Base-by-base conservation (phyloP, 2,329 filamentous ascomycete genomes). In the Paraphaeosphaeria sporulosa region DNA sequence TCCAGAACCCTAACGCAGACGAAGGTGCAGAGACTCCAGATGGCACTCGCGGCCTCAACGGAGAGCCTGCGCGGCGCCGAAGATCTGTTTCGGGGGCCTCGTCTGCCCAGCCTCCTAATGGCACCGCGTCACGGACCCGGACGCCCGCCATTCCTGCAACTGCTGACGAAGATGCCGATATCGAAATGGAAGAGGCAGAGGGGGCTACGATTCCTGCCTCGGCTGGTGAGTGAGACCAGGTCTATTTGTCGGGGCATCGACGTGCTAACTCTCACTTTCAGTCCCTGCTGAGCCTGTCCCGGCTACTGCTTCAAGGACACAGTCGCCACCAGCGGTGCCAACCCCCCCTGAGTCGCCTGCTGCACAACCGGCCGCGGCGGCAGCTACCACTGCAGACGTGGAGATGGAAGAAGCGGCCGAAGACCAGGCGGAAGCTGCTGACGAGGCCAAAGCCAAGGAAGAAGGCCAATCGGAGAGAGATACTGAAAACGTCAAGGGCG, bases 1-100 rank as follows among this genome's bases (percentile, higher is more conserved):
- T 85, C 70, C 81, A 83, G 55, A 88, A 89, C 63, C 79, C 86
- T 1, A 80, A 87, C 54, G 75, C 76, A 19, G 72, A 74, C 17
- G 74, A 77, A 17, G 71, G 61, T 10, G 66, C 67, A 15, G 70
- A 68, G 15, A 66, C 63, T 43, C 67, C 71, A 12, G 67, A 72
- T 34, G 71, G 63, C 25, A 40, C 70, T 25, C 70, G 73, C 25
- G 71, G 67, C 25, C 55, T 70, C 17, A 75, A 77, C 58, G 75
- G 74, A 38, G 74, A 77, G 72, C 53, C 71, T 63, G 13, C 52
- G 66, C 25, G 72, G 64, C 23, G 74, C 69, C 7, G 64, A 69
- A 25, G 74, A 74, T 55, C 64, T 69, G 10, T 76, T 61, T 60
- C 72, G 55, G 57, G 71, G 36, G 59, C 67, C 15, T 70, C 69